Base-by-base conservation (phyloP, 768 basidiomycete species). In the Macrocybe gigantea region DNA sequence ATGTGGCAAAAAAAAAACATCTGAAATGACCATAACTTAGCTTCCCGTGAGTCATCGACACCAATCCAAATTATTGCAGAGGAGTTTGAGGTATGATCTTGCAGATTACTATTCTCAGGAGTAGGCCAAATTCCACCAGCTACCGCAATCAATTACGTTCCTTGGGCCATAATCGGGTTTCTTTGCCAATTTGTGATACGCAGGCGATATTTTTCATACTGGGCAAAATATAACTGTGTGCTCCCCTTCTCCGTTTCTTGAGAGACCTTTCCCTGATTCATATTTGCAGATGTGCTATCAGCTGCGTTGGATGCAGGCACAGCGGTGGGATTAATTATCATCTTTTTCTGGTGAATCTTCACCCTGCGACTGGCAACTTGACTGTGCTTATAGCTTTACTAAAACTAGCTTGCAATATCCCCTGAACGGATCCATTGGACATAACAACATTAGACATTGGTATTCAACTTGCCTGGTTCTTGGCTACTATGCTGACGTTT, bases 131-230 rank as follows among this genome's bases (percentile, higher is more conserved):
- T 93, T 41, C 92, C 92, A 1, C 89, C 90, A 7, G 89, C 89
- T 9, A 88, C 82, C 0, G 85, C 89, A 3, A 74, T 92, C 56
- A 94, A 95, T 63, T 94, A 85, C 58, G 74, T 91, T 2, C 82
- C 85, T 2, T 92, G 85, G 85, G 78, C 83, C 60, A 67, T 81
- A 44, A 71, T 83, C 30, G 81, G 83, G 12, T 91, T 90, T 60
- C 65, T 89, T 29, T 92, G 93, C 67, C 89, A 88, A 54, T 85
- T 73, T 57, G 55, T 82, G n/a, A 71, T 85, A 34, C 73, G 86
- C 52, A 68, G 81, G 63, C 75, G 75, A 51, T 70, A 82, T 58
- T 88, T 88, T 59, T 65, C 76, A 5, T 86, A 79, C 67, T 87
- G 84, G 85, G 77, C 83, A 13, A 87, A 88, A 62, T 86, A 86